Percentiles rank a stretch among this genome's conserved stretches.
Evolutionary conservation across 2,329 filamentous ascomycete species (phyloP).

Genomic region (Nannizziopsis arthrosporioides): DNA sequence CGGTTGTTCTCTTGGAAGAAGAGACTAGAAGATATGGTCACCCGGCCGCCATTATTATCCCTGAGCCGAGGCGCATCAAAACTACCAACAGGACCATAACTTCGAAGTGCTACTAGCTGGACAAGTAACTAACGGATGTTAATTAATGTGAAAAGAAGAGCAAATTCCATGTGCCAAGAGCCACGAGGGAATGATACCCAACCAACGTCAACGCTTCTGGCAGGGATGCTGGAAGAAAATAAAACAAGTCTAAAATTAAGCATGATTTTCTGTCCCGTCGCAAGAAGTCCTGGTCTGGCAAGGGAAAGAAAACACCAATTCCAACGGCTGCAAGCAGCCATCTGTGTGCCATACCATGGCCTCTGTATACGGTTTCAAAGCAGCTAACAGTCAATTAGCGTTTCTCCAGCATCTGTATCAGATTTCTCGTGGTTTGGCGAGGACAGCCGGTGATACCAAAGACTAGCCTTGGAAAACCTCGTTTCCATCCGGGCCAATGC

Average conservation of each 20-base stretch:
- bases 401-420: background rate
- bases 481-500: conserved; percentile 6
- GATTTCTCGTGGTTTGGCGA: background rate
- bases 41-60: too few species aligned
- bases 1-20: background rate
- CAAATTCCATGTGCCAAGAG: background rate
- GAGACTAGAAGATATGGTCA: too few species aligned
- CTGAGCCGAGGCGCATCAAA: too few species aligned
- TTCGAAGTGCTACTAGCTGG: too few species aligned
- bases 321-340: background rate
- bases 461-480: background rate
- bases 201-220: background rate
- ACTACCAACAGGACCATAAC: too few species aligned
- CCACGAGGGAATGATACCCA: background rate
- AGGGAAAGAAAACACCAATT: too few species aligned
- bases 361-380: too few species aligned
- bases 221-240: conserved; percentile 1
- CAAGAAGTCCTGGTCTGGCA: background rate
- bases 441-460: background rate
- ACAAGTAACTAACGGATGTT: too few species aligned
- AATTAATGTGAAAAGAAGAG: too few species aligned
- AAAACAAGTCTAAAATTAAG: conserved; percentile 14
- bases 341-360: background rate
- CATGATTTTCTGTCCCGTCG: conserved; percentile 6
- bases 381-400: too few species aligned